Percentiles rank a stretch among this genome's conserved stretches.
Conservation (phyloP, 441 rosid genomes). For the Breynia disticha region DNA sequence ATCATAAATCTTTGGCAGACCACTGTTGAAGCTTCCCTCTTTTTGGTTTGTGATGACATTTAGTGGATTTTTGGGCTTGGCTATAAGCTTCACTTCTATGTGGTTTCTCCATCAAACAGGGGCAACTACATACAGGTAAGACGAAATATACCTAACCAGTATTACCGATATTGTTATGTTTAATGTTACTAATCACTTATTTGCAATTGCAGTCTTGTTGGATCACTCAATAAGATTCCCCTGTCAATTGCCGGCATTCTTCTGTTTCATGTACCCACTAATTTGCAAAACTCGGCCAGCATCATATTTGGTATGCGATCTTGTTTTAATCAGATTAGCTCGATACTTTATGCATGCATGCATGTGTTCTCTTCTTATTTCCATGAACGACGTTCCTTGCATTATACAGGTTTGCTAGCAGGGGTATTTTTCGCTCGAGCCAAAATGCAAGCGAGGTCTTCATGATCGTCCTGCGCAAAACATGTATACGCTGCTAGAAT, state of each 20-base stretch:
- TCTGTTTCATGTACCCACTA: slow-evolving; percentile 85
- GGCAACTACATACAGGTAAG: slow-evolving; percentile 96
- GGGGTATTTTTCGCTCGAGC: slow-evolving; percentile 90
- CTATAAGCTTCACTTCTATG: slow-evolving; percentile 97
- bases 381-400: not conserved
- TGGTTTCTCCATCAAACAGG: slow-evolving; percentile 99
- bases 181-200: slow-evolving; percentile 14
- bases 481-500: too few relatives aligned
- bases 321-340: not conserved
- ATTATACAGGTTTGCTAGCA: slow-evolving; percentile 64
- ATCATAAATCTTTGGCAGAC: slow-evolving; percentile 34
- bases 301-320: slow-evolving; percentile 67
- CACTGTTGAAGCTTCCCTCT: slow-evolving; percentile 66
- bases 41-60: slow-evolving; percentile 89
- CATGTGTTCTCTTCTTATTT: not conserved
- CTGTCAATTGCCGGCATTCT: slow-evolving; percentile 77
- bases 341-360: not conserved
- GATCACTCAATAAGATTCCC: slow-evolving; percentile 93
- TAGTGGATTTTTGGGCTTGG: slow-evolving; percentile 90
- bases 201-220: slow-evolving; percentile 68
- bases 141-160: not conserved
- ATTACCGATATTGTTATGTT: not conserved
- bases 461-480: not conserved
- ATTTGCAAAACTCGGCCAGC: slow-evolving; percentile 86
- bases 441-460: slow-evolving; percentile 67